These are phyloP conservation scores for Moesziomyces parantarcticus DNA, from an alignment of 1,284 basidiomycete species.

Conservation along the genomic window DNA sequence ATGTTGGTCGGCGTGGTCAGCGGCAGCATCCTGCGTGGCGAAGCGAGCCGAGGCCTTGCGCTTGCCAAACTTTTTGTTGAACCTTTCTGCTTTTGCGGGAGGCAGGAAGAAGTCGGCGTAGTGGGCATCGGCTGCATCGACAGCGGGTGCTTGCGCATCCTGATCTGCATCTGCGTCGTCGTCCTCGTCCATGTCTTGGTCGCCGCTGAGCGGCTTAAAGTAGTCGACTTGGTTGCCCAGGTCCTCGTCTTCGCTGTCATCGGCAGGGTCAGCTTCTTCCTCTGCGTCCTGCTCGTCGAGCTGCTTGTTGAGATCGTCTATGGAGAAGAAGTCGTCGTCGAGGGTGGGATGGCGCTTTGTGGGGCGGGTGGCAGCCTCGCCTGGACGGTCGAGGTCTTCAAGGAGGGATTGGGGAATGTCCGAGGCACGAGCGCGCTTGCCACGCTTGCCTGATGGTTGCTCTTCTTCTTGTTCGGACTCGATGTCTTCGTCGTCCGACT, in stretches of 20 bases:
- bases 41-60: constrained; percentile 39
- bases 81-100: constrained; percentile 40
- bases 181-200: constrained; percentile 43
- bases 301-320: constrained; percentile 87
- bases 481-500: constrained; percentile 28
- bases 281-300: constrained; percentile 81
- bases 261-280: constrained; percentile 73
- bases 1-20: constrained; percentile 9
- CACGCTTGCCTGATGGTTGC: constrained; percentile 68
- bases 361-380: constrained; percentile 16
- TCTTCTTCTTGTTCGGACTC: constrained; percentile 69
- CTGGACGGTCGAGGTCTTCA: constrained; percentile 53
- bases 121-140: constrained; percentile 65
- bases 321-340: constrained; percentile 93
- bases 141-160: constrained; percentile 21
- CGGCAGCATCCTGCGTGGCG: constrained; percentile 30
- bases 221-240: constrained; percentile 69
- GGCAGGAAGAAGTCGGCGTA: constrained; percentile 74
- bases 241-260: constrained; percentile 71
- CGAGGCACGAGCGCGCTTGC: constrained; percentile 62
- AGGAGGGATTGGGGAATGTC: constrained; percentile 70
- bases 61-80: constrained; percentile 49
- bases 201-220: constrained; percentile 55
- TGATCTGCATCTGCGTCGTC: constrained; percentile 38
- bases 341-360: constrained; percentile 73